These are phyloP conservation scores for Dillenia suffruticosa DNA, from an alignment of 164 flowering plant genomes.

Conservation along the genomic window DNA sequence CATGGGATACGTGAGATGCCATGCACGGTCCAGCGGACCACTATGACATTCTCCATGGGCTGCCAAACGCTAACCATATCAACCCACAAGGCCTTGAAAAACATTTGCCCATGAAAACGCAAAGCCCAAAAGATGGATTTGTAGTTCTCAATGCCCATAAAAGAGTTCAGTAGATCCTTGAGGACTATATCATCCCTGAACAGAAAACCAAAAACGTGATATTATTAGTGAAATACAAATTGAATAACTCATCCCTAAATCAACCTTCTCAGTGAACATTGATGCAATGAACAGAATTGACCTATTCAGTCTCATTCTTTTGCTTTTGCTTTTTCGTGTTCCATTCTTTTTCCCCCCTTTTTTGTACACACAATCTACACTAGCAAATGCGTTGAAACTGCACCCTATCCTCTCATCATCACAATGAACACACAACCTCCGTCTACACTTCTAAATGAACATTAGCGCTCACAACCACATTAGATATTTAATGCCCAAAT, in stretches of 20 bases:
- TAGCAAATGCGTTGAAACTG: too few species aligned
- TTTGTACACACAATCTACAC: too few species aligned
- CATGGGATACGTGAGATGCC: slow-evolving; percentile 80
- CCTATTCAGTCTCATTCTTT: too few species aligned
- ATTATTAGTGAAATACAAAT: neutral
- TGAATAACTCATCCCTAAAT: neutral
- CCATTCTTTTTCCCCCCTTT: too few species aligned
- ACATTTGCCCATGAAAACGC: slow-evolving; percentile 66
- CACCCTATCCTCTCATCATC: too few species aligned
- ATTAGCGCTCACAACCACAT: too few species aligned
- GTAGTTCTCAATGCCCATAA: slow-evolving; percentile 74
- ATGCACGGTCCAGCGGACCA: slow-evolving; percentile 79
- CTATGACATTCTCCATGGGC: slow-evolving; percentile 61
- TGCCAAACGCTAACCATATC: slow-evolving; percentile 79
- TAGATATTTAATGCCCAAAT: too few species aligned
- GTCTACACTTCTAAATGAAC: too few species aligned
- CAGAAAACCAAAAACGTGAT: neutral
- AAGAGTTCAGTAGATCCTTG: slow-evolving; percentile 77
- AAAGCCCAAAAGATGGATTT: slow-evolving; percentile 78
- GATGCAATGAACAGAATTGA: too few species aligned
- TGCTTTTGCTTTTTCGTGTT: too few species aligned
- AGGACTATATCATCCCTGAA: slow-evolving; percentile 82
- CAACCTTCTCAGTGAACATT: too few species aligned
- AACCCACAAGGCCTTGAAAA: slow-evolving; percentile 67
- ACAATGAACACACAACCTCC: too few species aligned